phyloP scores from a whole-genome alignment of 331 rosid genomes.

The Malus hybrid region DNA sequence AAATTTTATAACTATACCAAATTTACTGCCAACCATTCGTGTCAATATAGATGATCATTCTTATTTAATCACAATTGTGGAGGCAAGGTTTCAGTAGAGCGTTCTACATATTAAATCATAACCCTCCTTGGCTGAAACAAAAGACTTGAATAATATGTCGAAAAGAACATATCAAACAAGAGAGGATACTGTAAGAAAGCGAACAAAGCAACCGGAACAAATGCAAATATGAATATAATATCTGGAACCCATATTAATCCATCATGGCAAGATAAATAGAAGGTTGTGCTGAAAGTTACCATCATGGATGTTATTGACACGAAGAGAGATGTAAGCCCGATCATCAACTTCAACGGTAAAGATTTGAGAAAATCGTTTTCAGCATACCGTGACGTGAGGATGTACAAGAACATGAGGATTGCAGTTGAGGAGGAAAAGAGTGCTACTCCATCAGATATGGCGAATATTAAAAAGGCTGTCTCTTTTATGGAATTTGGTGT shows the following conservation, averaged over 20 bases:
- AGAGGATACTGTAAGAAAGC: slow-evolving; percentile 2
- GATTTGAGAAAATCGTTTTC: slow-evolving; percentile 10
- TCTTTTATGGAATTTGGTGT: slow-evolving; percentile 5
- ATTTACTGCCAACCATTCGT: no score
- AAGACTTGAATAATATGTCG: slow-evolving; percentile 6
- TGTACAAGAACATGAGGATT: slow-evolving; percentile 18
- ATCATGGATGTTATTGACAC: slow-evolving; percentile 15
- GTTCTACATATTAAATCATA: neutral
- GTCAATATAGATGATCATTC: no score
- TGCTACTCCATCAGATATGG: slow-evolving; percentile 9
- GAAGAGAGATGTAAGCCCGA: slow-evolving; percentile 12
- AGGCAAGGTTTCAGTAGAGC: no score
- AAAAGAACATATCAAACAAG: slow-evolving; percentile 3
- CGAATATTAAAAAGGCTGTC: slow-evolving; percentile 3
- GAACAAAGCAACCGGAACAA: slow-evolving; percentile 7
- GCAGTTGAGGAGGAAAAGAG: slow-evolving; percentile 9
- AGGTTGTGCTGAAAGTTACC: slow-evolving; percentile 15
- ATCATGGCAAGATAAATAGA: neutral
- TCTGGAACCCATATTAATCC: neutral
- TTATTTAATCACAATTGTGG: neutral
- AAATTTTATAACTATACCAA: no score
- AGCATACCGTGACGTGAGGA: slow-evolving; percentile 10
- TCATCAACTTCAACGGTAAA: slow-evolving; percentile 15
- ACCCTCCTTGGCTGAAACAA: slow-evolving; percentile 11
- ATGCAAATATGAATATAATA: neutral